These are phyloP conservation scores for Gonium pectorale DNA, from an alignment of 139 green algal species.

Conservation along the genomic window DNA sequence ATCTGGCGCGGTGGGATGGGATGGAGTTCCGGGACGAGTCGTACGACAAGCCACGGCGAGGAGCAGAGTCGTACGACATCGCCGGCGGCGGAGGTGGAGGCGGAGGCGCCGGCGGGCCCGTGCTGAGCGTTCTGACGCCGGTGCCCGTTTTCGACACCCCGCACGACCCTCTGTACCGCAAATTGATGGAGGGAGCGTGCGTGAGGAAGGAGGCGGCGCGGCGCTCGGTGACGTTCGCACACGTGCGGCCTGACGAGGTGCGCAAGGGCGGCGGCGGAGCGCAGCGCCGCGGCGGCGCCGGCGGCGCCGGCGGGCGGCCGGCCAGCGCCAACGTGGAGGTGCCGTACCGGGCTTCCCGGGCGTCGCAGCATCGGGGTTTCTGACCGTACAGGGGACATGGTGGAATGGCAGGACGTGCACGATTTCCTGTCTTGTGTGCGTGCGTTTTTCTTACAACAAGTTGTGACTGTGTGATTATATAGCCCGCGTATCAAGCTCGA, in stretches of 20 bases:
- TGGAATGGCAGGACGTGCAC: no score
- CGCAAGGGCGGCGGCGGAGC: neutral
- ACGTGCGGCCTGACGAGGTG: neutral
- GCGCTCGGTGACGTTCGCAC: neutral
- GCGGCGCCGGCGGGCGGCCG: neutral
- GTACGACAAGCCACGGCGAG: neutral
- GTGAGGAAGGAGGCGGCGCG: neutral
- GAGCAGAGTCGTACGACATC: neutral
- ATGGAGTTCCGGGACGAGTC: constrained; percentile 20
- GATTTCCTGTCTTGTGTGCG: no score
- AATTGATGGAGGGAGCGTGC: neutral
- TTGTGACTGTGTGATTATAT: no score
- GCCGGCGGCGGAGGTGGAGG: neutral
- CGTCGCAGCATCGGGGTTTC: neutral
- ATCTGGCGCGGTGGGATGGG: constrained; percentile 29
- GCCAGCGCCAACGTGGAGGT: constrained; percentile 13
- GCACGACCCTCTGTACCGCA: constrained; percentile 19
- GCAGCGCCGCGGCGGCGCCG: neutral
- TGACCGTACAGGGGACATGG: no score
- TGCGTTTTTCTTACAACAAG: no score
- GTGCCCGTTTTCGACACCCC: constrained; percentile 36
- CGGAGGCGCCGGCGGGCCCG: neutral
- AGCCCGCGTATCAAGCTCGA: no score
- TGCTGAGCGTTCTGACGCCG: neutral
- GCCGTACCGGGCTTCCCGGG: constrained; percentile 18